phyloP scores from a whole-genome alignment of 1,284 basidiomycete genomes.

The Puccinia hordei region DNA sequence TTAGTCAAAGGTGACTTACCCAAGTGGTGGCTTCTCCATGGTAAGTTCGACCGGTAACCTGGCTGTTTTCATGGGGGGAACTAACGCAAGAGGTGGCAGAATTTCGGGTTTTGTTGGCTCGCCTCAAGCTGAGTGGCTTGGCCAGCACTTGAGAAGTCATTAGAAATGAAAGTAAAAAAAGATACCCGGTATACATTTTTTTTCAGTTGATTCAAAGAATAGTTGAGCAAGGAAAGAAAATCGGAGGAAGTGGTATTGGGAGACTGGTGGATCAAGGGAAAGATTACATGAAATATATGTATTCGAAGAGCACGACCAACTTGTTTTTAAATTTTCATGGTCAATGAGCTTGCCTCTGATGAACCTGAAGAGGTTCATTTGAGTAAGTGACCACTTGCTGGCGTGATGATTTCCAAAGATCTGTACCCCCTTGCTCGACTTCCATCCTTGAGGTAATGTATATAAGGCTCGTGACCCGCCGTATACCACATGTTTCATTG shows the following conservation, averaged over 20 bases:
- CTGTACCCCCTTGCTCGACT: background rate
- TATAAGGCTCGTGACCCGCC: background rate
- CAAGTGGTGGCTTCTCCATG: conserved; percentile 14
- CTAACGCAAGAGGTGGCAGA: background rate
- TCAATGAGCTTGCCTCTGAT: background rate
- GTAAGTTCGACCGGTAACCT: conserved; percentile 5
- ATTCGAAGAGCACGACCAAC: too few relatives aligned
- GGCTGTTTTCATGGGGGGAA: background rate
- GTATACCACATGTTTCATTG: background rate
- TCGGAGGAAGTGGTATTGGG: too few relatives aligned
- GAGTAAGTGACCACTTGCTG: background rate
- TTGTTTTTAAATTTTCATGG: background rate
- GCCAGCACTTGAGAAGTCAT: background rate
- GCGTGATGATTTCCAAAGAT: background rate
- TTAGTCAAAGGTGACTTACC: background rate
- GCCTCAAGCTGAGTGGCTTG: background rate
- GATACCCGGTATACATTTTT: conserved; percentile 5
- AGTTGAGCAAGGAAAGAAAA: background rate
- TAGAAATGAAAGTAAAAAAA: background rate
- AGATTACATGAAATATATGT: too few relatives aligned
- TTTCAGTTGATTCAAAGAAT: background rate
- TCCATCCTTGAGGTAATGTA: background rate
- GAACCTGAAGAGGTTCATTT: background rate
- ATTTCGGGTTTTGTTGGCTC: background rate
- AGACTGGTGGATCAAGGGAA: too few relatives aligned